Base-by-base conservation (phyloP, 495 filamentous ascomycete genomes). In the Tetracladium setigerum region DNA sequence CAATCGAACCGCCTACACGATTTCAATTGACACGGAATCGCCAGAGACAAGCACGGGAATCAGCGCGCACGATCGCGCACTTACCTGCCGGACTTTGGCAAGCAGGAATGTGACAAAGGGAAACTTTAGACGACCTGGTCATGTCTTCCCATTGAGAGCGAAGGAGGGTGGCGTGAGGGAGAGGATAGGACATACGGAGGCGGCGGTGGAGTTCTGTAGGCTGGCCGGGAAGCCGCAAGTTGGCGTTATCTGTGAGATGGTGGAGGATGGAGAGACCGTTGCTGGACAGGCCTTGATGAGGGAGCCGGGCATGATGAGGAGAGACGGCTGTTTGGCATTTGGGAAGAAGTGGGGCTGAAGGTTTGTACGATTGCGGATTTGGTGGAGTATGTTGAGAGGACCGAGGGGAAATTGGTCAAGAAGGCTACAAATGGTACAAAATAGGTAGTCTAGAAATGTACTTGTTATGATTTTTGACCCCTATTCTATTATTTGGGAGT, bases 331-430 rank as follows among this genome's bases (percentile, higher is more conserved):
- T 62, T 71, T 98, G 60, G 74, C 67, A 30, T 98, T 98, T 75
- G 94, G 89, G 11, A 77, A 78, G 65, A 79, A 74, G 62, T 97
- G 87, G 83, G 89, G 89, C 9, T 97, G 52, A 90, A 83, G 68
- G 88, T 95, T 34, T 95, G 90, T 64, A 97, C 92, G 7, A 97
- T 98, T 67, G 90, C 89, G 61, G 89, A 87, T 62, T 66, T 98
- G 66, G 84, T 90, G 33, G 70, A 62, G 47, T 86, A 91, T 64
- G 61, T 97, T 40, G 84, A 95, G 67, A 78, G 74, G 70, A 72
- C 66, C 53, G 72, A 79, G 62, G 70, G 70, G 16, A 77, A 78
- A 62, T 44, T 59, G 46, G 45, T 34, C 10, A 49, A 48, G 47
- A 27, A 44, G 11, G 22, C 35, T 15, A 30, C 27, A 8, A 57